Conservation (phyloP, 768 basidiomycete genomes). For the Lactarius indigo region DNA sequence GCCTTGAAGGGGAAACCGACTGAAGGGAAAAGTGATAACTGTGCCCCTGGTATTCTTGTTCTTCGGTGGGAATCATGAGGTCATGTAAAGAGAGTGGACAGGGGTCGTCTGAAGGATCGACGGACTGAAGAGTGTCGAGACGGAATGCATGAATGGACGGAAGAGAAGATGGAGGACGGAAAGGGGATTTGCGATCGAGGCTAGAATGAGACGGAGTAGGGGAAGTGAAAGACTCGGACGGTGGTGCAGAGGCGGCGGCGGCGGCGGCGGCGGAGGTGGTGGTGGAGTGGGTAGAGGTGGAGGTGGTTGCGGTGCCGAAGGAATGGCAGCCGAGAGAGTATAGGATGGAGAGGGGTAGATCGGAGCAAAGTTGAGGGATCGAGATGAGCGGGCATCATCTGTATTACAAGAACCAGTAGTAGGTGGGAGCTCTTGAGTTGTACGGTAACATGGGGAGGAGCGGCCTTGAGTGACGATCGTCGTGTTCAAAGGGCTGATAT, state of each 20-base stretch:
- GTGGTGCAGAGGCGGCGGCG: constrained; percentile 7
- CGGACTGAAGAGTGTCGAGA: constrained; percentile 20
- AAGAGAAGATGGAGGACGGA: constrained; percentile 5
- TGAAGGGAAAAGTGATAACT: constrained; percentile 21
- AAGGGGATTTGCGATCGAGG: constrained; percentile 3
- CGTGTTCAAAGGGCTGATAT: constrained; percentile 8
- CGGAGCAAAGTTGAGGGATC: constrained; percentile 14
- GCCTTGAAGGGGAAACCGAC: constrained; percentile 10
- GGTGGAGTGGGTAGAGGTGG: background rate
- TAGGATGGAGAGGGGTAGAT: constrained; percentile 22
- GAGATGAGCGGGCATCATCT: constrained; percentile 17
- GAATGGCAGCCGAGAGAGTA: constrained; percentile 20
- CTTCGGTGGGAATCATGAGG: constrained; percentile 22
- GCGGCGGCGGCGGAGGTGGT: background rate
- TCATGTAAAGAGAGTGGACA: constrained; percentile 26
- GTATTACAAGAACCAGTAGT: background rate
- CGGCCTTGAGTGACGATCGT: constrained; percentile 19
- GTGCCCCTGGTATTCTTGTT: constrained; percentile 23
- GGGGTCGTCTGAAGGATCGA: constrained; percentile 25
- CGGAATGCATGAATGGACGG: constrained; percentile 22
- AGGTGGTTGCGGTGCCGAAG: background rate
- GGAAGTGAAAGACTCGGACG: constrained; percentile 8
- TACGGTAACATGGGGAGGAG: constrained; percentile 22
- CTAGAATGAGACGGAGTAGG: constrained; percentile 17
- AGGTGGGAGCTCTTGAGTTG: background rate